A percentile compares a stretch with the other conserved stretches of the same genome.
Conservation (phyloP, 192 early-diverging fungal species). For the Chytriomyces hyalinus region DNA sequence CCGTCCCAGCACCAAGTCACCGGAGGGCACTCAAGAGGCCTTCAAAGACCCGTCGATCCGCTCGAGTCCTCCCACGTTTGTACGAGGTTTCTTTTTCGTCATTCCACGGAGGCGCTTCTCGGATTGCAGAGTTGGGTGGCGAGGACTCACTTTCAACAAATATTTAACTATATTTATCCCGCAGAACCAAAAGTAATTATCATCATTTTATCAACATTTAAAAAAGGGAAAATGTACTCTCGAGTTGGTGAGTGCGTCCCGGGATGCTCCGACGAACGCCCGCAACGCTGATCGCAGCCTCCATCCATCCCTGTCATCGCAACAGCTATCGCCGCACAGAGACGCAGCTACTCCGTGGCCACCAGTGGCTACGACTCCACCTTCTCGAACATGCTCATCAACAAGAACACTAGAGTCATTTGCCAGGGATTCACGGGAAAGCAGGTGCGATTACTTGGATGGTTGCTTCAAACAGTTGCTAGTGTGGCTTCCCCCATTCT, state of each 20-base stretch:
- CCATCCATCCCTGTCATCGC: neutral
- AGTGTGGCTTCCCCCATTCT: neutral
- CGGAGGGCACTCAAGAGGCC: neutral
- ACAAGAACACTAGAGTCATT: conserved; percentile 96
- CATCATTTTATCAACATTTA: neutral
- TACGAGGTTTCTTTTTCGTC: no score
- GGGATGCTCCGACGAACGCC: neutral
- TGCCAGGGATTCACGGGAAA: conserved; percentile 99
- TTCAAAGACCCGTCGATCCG: no score
- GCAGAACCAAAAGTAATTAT: neutral
- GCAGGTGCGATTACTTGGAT: conserved; percentile 67
- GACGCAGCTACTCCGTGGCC: conserved; percentile 25
- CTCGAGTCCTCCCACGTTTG: no score
- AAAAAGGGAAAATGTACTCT: neutral
- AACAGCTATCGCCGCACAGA: conserved; percentile 17
- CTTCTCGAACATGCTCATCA: conserved; percentile 88
- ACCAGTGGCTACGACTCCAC: conserved; percentile 80
- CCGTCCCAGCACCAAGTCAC: neutral
- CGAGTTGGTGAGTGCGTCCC: neutral
- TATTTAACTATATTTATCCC: no score
- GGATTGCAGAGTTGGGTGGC: neutral
- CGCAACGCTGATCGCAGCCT: neutral
- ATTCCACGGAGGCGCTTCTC: neutral
- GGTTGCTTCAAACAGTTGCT: neutral
- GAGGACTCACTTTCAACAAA: neutral